Base-by-base conservation (phyloP, 345 rosid species). In the Brassica carinata region DNA sequence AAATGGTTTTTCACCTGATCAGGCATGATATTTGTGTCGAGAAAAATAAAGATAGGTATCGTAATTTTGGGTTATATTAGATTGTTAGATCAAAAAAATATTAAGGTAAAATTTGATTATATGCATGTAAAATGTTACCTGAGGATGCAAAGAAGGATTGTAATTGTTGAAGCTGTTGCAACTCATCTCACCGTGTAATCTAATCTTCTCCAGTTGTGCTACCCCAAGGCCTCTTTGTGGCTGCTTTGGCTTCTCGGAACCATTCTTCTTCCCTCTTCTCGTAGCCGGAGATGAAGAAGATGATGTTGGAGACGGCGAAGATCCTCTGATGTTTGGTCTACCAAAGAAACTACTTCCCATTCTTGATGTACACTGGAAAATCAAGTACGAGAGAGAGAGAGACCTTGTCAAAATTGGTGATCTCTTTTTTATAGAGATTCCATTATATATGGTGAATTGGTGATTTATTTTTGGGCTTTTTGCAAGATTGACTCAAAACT, bases 221-320 rank as follows among this genome's bases (percentile, higher is more conserved):
- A 96, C 99, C 15, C 99, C 99, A 26, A 93, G 97, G 5, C 99
- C 97, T 87, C 99, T 90, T 70, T 96, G 98, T 3, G 99, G 99
- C 48, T 91, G 98, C 81, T 90, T 96, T n/a, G 89, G 94, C 87
- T 90, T 87, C 17, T 90, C 91, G 71, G 95, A 81, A 38, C 73
- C 85, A 72, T 79, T 81, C 87, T 89, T 96, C 83, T 90, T 96
- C 86, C 90, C 92, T 71, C 90, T 87, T 81, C 88, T 93, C 65
- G 92, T 92, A 27, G 94, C 84, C 10, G 94, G 88, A 8, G 84
- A 82, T 53, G 85, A 76, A 29, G 77, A 75, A 5, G 87, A 82
- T 2, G 84, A 76, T 7, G 79, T 80, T 4, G 83, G 79, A 80
- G 76, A 53, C 1, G 68, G 33, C 1, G 85, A 74, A 7, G 69